Evolutionary conservation across 169 alveolate genomes (phyloP).

Genomic region (Theileria sp.): DNA sequence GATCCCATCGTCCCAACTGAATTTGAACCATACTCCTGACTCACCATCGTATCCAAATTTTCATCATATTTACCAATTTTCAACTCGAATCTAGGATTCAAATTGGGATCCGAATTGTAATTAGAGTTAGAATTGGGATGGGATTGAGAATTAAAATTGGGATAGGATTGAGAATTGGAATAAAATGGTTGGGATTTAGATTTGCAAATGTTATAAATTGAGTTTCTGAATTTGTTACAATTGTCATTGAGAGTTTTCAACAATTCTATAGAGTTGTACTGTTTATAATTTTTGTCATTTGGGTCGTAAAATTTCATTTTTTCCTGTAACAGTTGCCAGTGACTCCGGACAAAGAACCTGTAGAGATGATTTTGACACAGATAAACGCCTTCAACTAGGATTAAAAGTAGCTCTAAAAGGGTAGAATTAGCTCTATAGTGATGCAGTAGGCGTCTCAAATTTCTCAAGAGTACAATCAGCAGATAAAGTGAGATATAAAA

Average conservation of each 20-base stretch:
- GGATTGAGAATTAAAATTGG: not conserved
- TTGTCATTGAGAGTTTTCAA: not conserved
- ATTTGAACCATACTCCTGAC: too few species aligned
- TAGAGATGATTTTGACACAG: slow-evolving; percentile 39
- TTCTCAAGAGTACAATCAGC: slow-evolving; percentile 43
- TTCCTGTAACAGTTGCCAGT: not conserved
- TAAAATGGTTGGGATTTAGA: not conserved
- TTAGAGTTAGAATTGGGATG: too few species aligned
- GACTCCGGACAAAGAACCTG: not conserved
- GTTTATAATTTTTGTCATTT: not conserved
- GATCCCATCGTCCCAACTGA: too few species aligned
- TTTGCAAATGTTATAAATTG: not conserved
- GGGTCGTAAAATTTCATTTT: not conserved
- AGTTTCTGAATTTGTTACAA: not conserved
- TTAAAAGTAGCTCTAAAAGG: slow-evolving; percentile 36
- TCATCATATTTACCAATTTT: too few species aligned
- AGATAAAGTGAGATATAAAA: slow-evolving; percentile 18
- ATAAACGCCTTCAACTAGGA: slow-evolving; percentile 30
- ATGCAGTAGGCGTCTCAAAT: slow-evolving; percentile 26
- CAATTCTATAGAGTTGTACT: not conserved
- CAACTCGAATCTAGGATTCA: too few species aligned
- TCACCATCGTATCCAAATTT: too few species aligned
- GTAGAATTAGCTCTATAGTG: slow-evolving; percentile 17
- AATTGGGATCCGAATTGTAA: too few species aligned
- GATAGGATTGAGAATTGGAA: not conserved